Evolutionary conservation across 2,329 filamentous ascomycete genomes (phyloP).

Genomic region (Periconia digitata): DNA sequence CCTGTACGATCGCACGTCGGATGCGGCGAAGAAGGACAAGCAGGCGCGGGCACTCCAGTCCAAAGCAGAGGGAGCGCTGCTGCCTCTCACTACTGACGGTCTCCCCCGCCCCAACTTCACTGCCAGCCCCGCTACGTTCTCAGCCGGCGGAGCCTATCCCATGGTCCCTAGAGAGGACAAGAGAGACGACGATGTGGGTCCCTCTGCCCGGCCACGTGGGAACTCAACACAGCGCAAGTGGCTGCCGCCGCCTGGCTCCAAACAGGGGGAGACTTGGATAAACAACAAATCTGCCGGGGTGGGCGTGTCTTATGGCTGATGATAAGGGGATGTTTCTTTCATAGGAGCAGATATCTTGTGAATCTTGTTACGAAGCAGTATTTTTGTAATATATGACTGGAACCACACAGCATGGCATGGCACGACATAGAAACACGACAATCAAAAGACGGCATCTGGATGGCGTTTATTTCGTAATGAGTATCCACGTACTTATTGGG

Average conservation of each 20-base stretch:
- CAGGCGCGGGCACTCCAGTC: constrained; percentile 67
- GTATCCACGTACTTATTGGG: no score
- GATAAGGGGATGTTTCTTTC: not conserved
- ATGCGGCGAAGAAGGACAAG: constrained; percentile 84
- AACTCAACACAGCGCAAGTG: constrained; percentile 53
- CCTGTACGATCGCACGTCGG: constrained; percentile 89
- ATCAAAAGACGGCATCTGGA: constrained; percentile 3
- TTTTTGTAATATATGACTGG: constrained; percentile 4
- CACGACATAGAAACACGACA: constrained; percentile 1
- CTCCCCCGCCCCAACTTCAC: constrained; percentile 35
- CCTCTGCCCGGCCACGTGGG: constrained; percentile 40
- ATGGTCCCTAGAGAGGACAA: constrained; percentile 52
- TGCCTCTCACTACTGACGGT: constrained; percentile 61
- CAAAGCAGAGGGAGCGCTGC: constrained; percentile 62
- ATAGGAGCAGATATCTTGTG: not conserved
- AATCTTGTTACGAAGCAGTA: no score
- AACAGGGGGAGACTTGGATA: constrained; percentile 81
- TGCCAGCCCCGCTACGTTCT: constrained; percentile 43
- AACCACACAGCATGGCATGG: no score
- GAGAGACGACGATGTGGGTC: constrained; percentile 58
- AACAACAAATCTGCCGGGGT: constrained; percentile 25
- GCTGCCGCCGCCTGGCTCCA: constrained; percentile 74
- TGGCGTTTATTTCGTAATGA: constrained; percentile 10
- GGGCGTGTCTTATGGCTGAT: constrained; percentile 25
- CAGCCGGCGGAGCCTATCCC: constrained; percentile 36